Evolutionary conservation across 2,329 filamentous ascomycete genomes (phyloP).

Genomic region (Sordariomycetes sp.): DNA sequence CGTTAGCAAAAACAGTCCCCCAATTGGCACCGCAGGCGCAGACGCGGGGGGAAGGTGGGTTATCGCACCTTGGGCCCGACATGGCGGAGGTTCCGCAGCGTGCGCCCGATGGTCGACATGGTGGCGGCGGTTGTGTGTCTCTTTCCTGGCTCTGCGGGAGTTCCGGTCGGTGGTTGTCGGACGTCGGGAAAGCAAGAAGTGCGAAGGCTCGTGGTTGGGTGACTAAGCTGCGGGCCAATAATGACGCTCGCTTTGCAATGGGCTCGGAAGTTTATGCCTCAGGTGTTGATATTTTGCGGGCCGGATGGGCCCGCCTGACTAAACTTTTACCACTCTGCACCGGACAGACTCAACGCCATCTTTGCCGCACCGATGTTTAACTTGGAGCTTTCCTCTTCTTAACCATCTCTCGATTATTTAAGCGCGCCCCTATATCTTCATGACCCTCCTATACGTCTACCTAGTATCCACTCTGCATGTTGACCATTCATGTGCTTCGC

Average conservation of each 20-base stretch:
- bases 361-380: no score
- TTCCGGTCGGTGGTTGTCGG: constrained; percentile 1
- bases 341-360: no score
- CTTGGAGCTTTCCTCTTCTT: no score
- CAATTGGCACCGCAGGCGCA: not conserved
- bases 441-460: no score
- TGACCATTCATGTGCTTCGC: no score
- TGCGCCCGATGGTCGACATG: constrained; percentile 90
- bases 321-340: no score
- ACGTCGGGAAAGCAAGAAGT: not conserved
- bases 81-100: constrained; percentile 75
- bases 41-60: not conserved
- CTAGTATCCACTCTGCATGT: no score
- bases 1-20: constrained; percentile 4
- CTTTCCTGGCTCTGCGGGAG: not conserved
- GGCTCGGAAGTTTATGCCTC: no score
- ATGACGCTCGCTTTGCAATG: not conserved
- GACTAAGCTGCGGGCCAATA: not conserved
- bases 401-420: no score
- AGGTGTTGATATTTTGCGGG: no score
- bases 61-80: constrained; percentile 71
- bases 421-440: no score
- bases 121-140: constrained; percentile 17
- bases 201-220: not conserved
- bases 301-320: no score